Base-by-base conservation (phyloP, 352 stramenopile species). In the Phytopythium helicoides region DNA sequence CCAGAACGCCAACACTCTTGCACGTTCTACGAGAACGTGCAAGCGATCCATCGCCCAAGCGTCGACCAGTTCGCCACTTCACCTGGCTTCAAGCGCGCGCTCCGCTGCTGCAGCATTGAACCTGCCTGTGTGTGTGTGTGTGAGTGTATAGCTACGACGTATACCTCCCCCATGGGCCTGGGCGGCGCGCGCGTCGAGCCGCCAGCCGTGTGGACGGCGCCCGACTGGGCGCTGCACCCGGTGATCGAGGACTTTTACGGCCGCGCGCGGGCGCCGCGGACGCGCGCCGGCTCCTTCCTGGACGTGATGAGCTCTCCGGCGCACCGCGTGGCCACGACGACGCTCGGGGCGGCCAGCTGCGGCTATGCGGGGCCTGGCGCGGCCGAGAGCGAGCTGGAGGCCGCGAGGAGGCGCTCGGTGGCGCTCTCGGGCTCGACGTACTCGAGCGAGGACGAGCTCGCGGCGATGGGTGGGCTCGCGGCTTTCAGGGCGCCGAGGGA, bases 171-270 rank as follows among this genome's bases (percentile, higher is more conserved):
- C n/a, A n/a, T n/a, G n/a, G n/a, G n/a, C n/a, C n/a, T n/a, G n/a
- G n/a, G n/a, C n/a, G n/a, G n/a, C n/a, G n/a, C n/a, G 28, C 28
- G 28, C 28, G 28, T 33, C 5, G 5, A 33, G 28, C 80, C 81
- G 18, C 84, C 84, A 0, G 49, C 68, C 3, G 82, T 94, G 16
- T 92, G 84, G 84, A 76, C 81, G 52, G 67, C 69, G 8, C 76
- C 81, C 2, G 77, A 90, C 54, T 94, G 84, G 84, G 60, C 68
- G 1, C 49, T 73, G 45, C 72, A 94, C 51, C 84, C 84, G 5
- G 68, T 94, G 31, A 86, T 92, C 39, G 81, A 92, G 57, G 85
- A 76, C 53, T 94, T 83, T 54, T 92, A 94, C 60, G 80, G 78
- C 41, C 63, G 76, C 26, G 54, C 68, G 31, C 18, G 41, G 35